Evolutionary conservation across 768 basidiomycete genomes (phyloP).

Genomic region (Rhodotorula graminis): DNA sequence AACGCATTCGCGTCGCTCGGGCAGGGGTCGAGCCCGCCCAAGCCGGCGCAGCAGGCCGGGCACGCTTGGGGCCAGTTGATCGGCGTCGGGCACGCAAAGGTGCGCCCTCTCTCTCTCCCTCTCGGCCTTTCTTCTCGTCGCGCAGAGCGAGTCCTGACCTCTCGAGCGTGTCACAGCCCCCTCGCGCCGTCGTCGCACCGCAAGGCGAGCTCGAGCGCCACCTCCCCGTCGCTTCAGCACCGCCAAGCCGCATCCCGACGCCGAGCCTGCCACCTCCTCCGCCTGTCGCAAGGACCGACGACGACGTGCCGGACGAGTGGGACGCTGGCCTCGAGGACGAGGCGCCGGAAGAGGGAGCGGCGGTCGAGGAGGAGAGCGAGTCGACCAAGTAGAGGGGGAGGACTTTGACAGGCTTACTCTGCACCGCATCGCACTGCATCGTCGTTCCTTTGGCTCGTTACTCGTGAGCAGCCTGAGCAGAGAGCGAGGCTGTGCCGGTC

Average conservation of each 20-base stretch:
- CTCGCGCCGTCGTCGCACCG: constrained; percentile 28
- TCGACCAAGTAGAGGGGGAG: too few species aligned
- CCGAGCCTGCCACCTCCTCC: constrained; percentile 7
- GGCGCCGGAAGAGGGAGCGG: background rate
- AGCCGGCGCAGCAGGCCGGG: background rate
- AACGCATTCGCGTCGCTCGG: constrained; percentile 28
- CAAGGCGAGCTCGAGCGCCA: constrained; percentile 23
- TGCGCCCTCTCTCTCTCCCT: background rate
- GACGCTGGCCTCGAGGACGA: constrained; percentile 2
- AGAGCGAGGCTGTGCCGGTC: too few species aligned
- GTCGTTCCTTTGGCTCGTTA: too few species aligned
- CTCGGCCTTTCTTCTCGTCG: too few species aligned
- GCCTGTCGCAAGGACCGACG: background rate
- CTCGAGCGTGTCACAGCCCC: constrained; percentile 4
- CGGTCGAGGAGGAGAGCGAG: too few species aligned
- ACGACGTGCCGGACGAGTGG: constrained; percentile 19
- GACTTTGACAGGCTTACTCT: too few species aligned
- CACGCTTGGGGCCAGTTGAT: constrained; percentile 22
- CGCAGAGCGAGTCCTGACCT: too few species aligned
- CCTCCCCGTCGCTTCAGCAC: background rate
- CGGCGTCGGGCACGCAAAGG: constrained; percentile 23
- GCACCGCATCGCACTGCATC: too few species aligned
- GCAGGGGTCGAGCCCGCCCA: background rate
- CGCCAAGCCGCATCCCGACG: constrained; percentile 2
- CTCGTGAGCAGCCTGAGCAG: too few species aligned